Evolutionary conservation across 176 grass and related monocot species (phyloP).

Genomic region (Aegilops umbellulata): DNA sequence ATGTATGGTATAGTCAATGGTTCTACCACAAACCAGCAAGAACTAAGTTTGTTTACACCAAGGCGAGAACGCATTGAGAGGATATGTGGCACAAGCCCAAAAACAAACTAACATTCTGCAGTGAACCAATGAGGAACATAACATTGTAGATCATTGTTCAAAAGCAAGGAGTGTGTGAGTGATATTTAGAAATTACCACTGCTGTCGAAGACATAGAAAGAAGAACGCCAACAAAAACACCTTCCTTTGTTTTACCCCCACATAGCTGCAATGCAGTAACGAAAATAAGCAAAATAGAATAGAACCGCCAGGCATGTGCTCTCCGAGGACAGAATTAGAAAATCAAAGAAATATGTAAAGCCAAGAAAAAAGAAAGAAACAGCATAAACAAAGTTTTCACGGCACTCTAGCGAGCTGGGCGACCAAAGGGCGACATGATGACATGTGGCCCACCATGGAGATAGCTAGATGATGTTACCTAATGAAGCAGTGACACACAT

Average conservation of each 20-base stretch:
- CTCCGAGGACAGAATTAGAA: not conserved
- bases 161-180: not conserved
- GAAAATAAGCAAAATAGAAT: conserved; percentile 16
- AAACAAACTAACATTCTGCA: not conserved
- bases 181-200: conserved; percentile 58
- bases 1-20: not conserved
- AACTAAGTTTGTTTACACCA: not conserved
- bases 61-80: not conserved
- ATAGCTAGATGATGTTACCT: not conserved
- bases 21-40: not conserved
- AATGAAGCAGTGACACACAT: not conserved
- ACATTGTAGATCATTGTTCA: not conserved
- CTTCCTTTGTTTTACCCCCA: conserved; percentile 94
- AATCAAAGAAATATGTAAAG: conserved; percentile 6
- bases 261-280: conserved; percentile 61
- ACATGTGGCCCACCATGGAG: not conserved
- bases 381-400: not conserved
- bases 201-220: conserved; percentile 99
- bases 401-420: not conserved
- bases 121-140: not conserved
- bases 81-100: not conserved
- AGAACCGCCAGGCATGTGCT: not conserved
- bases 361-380: not conserved
- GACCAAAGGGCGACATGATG: too few species aligned
- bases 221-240: conserved; percentile 91